phyloP scores from a whole-genome alignment of 2,329 filamentous ascomycete species.

The Xylariales sp. region DNA sequence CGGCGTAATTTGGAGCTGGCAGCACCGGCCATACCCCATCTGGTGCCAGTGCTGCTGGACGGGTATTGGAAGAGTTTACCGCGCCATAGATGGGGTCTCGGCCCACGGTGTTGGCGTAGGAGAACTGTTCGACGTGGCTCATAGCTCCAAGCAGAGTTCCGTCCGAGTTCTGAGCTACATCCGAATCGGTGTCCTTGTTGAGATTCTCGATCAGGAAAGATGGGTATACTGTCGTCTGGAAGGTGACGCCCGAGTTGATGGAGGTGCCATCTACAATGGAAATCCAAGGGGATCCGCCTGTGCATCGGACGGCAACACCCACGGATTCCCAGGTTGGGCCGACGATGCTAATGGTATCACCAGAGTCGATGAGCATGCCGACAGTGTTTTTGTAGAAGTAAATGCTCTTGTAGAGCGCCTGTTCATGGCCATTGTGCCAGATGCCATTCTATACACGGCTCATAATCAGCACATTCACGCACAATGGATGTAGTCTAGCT shows the following conservation, averaged over 20 bases:
- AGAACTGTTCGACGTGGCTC: constrained; percentile 33
- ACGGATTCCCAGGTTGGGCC: constrained; percentile 35
- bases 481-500: neutral
- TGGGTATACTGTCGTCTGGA: constrained; percentile 30
- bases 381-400: constrained; percentile 37
- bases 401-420: constrained; percentile 38
- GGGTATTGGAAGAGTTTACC: constrained; percentile 21
- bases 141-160: constrained; percentile 24
- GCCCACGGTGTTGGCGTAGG: constrained; percentile 37
- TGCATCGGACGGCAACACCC: constrained; percentile 30
- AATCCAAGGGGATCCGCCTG: constrained; percentile 33
- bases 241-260: constrained; percentile 35
- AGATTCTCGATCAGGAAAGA: constrained; percentile 40
- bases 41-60: constrained; percentile 31
- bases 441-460: constrained; percentile 31
- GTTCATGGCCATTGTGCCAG: constrained; percentile 37
- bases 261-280: constrained; percentile 35
- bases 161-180: constrained; percentile 27
- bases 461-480: constrained; percentile 6
- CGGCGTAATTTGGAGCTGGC: constrained; percentile 34
- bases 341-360: constrained; percentile 34
- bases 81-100: constrained; percentile 34
- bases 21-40: constrained; percentile 29
- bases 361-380: constrained; percentile 31
- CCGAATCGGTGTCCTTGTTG: constrained; percentile 31